Evolutionary conservation across 805 yeast genomes (phyloP).

Genomic region (Komagataella ulmi): DNA sequence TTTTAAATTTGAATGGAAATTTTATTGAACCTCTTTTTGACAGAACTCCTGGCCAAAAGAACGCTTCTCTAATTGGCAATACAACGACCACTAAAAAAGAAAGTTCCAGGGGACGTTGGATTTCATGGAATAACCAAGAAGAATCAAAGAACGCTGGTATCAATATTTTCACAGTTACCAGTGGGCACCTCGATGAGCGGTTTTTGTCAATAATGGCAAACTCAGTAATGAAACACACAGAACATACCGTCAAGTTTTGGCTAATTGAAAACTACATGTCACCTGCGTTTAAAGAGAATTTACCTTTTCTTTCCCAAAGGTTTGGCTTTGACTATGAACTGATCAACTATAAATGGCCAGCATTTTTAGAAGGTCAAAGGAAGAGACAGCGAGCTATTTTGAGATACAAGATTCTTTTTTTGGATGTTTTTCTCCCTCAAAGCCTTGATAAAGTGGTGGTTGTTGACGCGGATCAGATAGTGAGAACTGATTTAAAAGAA

Average conservation of each 20-base stretch:
- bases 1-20: constrained; percentile 31
- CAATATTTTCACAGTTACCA: constrained; percentile 72
- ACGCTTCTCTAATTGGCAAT: constrained; percentile 1
- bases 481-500: constrained; percentile 61
- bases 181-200: constrained; percentile 70
- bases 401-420: constrained; percentile 78
- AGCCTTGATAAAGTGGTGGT: constrained; percentile 63
- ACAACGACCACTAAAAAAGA: neutral
- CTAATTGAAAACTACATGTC: constrained; percentile 72
- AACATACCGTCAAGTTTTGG: constrained; percentile 71
- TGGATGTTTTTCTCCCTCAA: constrained; percentile 81
- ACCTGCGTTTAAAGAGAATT: constrained; percentile 43
- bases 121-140: constrained; percentile 2
- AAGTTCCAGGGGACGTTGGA: neutral
- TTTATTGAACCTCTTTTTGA: constrained; percentile 30
- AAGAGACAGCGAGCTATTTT: constrained; percentile 71
- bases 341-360: constrained; percentile 87
- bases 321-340: constrained; percentile 62
- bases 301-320: constrained; percentile 45
- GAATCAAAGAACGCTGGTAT: constrained; percentile 37
- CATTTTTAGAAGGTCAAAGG: constrained; percentile 70
- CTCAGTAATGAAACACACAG: constrained; percentile 56
- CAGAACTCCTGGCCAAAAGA: constrained; percentile 16
- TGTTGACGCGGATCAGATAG: constrained; percentile 79
- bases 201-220: constrained; percentile 68